A percentile compares a stretch with the other conserved stretches of the same genome.
These are phyloP conservation scores for Alternaria consortialis DNA, from an alignment of 2,329 filamentous ascomycete genomes.

Conservation along the genomic window DNA sequence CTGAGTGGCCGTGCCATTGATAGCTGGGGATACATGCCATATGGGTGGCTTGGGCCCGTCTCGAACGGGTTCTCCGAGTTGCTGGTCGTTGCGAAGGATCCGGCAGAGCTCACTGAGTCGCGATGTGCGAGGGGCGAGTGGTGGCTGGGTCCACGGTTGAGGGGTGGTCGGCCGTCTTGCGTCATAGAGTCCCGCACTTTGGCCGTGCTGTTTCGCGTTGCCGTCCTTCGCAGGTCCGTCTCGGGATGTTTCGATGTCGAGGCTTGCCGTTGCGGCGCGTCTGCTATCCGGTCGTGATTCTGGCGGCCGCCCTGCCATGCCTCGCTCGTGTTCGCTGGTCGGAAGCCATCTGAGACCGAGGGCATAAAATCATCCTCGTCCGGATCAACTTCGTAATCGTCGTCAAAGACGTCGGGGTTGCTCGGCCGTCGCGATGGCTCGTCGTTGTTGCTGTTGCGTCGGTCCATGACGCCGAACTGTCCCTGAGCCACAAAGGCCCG, in stretches of 20 bases:
- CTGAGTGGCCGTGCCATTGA: slow-evolving; percentile 66
- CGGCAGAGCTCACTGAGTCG: slow-evolving; percentile 51
- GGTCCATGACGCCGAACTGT: slow-evolving; percentile 50
- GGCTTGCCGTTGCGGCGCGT: slow-evolving; percentile 34
- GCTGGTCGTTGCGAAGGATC: slow-evolving; percentile 53
- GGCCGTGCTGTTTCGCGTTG: slow-evolving; percentile 51
- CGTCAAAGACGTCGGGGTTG: slow-evolving; percentile 58
- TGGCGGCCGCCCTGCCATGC: slow-evolving; percentile 30
- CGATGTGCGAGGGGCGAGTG: slow-evolving; percentile 45
- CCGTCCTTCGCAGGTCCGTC: slow-evolving; percentile 40
- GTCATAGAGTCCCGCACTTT: slow-evolving; percentile 40
- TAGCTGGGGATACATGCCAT: slow-evolving; percentile 83
- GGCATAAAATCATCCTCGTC: slow-evolving; percentile 54
- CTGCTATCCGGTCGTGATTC: slow-evolving; percentile 34
- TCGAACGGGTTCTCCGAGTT: slow-evolving; percentile 71
- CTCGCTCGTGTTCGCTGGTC: slow-evolving; percentile 46
- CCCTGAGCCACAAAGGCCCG: slow-evolving; percentile 41
- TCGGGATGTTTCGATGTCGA: slow-evolving; percentile 33
- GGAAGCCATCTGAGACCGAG: slow-evolving; percentile 57
- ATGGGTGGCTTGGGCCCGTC: slow-evolving; percentile 82
- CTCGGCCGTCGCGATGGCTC: slow-evolving; percentile 38
- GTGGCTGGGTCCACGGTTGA: slow-evolving; percentile 34
- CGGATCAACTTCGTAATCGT: slow-evolving; percentile 56
- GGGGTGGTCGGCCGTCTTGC: slow-evolving; percentile 34
- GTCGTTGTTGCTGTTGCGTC: slow-evolving; percentile 47